Evolutionary conservation across 768 basidiomycete species (phyloP).

Genomic region (Boletus rubropictus): DNA sequence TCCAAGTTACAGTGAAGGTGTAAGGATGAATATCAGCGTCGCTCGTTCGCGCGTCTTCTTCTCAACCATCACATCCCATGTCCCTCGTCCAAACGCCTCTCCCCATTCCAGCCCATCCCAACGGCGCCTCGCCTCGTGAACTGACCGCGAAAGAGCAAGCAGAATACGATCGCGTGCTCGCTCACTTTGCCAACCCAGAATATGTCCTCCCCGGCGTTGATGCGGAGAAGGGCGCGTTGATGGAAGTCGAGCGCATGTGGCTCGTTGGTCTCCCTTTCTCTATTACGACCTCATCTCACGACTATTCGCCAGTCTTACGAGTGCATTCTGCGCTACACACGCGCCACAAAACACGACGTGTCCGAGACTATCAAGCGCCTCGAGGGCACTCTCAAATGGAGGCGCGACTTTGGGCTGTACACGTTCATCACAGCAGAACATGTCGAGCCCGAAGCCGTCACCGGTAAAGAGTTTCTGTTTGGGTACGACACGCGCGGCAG

Average conservation of each 20-base stretch:
- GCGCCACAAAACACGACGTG: conserved; percentile 71
- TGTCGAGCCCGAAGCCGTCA: conserved; percentile 75
- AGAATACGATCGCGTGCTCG: conserved; percentile 49
- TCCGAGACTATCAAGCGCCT: conserved; percentile 56
- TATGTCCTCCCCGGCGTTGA: conserved; percentile 47
- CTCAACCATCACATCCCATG: conserved; percentile 2
- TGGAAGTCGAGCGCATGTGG: conserved; percentile 74
- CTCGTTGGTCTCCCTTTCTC: conserved; percentile 38
- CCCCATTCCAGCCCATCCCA: conserved; percentile 23
- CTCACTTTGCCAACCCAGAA: conserved; percentile 46
- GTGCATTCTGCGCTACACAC: conserved; percentile 69
- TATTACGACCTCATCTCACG: not conserved
- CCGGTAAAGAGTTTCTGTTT: conserved; percentile 76
- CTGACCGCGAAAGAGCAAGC: conserved; percentile 42
- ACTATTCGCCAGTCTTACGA: conserved; percentile 44
- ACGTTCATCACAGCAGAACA: conserved; percentile 51
- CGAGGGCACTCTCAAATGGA: conserved; percentile 72
- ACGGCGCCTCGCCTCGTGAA: conserved; percentile 30
- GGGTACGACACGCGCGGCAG: conserved; percentile 66
- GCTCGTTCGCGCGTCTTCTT: not conserved
- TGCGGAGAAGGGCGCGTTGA: conserved; percentile 40
- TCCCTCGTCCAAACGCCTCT: conserved; percentile 16
- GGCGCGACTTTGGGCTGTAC: conserved; percentile 72
- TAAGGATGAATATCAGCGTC: not conserved
- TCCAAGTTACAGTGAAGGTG: not conserved